A percentile compares a stretch with the other conserved stretches of the same genome.
Evolutionary conservation across 2,329 filamentous ascomycete species (phyloP).

Genomic region (Dothistroma septosporum): DNA sequence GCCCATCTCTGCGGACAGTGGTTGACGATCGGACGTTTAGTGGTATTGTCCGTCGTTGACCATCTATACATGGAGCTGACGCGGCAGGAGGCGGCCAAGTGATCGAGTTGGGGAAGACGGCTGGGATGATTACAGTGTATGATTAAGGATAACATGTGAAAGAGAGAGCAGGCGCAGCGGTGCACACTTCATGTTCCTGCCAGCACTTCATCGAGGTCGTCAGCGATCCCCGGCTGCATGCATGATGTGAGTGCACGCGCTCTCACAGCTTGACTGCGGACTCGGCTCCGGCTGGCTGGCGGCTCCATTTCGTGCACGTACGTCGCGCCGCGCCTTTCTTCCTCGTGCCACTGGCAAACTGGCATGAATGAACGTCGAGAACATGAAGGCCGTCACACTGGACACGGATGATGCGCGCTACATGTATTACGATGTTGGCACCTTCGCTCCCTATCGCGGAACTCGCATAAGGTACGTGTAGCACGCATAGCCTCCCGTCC

Average conservation of each 20-base stretch:
- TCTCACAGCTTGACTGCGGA: not conserved
- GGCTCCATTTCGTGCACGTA: not conserved
- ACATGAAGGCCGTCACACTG: no score
- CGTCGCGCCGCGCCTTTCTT: no score
- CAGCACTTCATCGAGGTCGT: not conserved
- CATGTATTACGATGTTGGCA: no score
- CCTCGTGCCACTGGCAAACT: no score
- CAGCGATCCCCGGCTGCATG: not conserved
- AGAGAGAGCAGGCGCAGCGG: not conserved
- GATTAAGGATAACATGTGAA: no score
- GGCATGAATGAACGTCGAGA: no score
- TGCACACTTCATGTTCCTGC: not conserved
- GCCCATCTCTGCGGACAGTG: conserved; percentile 12
- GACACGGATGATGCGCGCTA: no score
- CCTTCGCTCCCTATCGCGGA: no score
- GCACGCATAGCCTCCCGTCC: no score
- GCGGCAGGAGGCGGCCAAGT: not conserved
- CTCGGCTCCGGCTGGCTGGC: not conserved
- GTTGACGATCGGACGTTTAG: not conserved
- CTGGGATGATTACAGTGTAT: not conserved
- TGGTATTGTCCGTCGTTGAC: not conserved
- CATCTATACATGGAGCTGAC: not conserved
- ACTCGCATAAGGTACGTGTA: no score
- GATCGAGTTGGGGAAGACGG: not conserved
- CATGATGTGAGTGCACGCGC: no score